Conservation (phyloP, 140 eudicot species). For the Cichorium intybus region DNA sequence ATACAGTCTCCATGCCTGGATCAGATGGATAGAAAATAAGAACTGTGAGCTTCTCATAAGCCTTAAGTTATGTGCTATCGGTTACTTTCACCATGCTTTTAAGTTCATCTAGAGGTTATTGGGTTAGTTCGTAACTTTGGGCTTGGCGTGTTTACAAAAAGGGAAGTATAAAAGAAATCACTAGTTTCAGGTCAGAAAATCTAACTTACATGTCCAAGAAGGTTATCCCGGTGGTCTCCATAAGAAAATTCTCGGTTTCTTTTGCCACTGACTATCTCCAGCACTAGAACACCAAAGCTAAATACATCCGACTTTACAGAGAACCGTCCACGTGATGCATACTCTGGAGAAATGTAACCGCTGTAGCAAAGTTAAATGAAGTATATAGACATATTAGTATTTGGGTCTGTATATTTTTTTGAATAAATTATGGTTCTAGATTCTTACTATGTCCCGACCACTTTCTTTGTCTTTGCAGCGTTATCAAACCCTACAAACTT, state of each 20-base stretch:
- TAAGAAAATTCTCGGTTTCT: constrained; percentile 17
- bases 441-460: constrained; percentile 40
- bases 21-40: no score
- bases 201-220: constrained; percentile 22
- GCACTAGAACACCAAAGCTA: constrained; percentile 29
- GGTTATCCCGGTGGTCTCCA: constrained; percentile 12
- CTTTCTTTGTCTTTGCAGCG: constrained; percentile 30
- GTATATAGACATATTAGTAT: no score
- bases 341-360: constrained; percentile 18
- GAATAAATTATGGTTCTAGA: not conserved
- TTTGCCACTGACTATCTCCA: constrained; percentile 28
- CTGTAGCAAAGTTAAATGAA: not conserved
- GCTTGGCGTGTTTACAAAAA: no score
- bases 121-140: no score
- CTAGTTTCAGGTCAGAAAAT: no score
- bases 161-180: no score
- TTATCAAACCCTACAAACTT: no score
- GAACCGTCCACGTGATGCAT: constrained; percentile 10
- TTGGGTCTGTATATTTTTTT: no score
- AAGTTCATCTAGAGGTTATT: no score
- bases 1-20: constrained; percentile 25
- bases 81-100: no score
- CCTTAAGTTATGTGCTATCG: not conserved
- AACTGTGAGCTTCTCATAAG: no score
- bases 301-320: constrained; percentile 31